Percentiles rank a stretch among this genome's conserved stretches.
These are phyloP conservation scores for Capsicum pubescens DNA, from an alignment of 257 asterid genomes.

Conservation along the genomic window DNA sequence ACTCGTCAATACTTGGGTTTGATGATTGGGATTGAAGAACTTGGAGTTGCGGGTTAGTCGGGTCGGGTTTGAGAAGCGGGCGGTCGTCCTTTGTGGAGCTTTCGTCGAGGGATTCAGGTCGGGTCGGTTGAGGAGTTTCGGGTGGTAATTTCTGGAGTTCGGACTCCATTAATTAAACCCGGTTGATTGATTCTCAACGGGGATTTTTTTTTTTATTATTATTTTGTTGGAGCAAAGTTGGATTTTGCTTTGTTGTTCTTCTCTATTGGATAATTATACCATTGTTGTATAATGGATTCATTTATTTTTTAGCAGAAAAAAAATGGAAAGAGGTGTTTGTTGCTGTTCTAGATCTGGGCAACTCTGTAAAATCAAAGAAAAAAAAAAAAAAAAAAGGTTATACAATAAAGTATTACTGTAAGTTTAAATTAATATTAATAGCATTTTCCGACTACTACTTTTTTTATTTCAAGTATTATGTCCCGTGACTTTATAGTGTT, in stretches of 20 bases:
- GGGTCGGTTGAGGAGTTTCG: conserved; percentile 22
- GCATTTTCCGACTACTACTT: not conserved
- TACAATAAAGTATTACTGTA: not conserved
- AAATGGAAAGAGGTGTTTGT: not conserved
- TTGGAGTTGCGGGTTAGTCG: conserved; percentile 30
- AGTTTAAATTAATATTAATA: conserved; percentile 2
- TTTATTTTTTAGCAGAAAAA: not conserved
- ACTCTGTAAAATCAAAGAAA: not conserved
- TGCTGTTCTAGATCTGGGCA: conserved; percentile 20
- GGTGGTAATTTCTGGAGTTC: conserved; percentile 33
- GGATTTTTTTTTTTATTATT: not conserved
- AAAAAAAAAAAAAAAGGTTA: not conserved
- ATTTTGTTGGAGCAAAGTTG: not conserved
- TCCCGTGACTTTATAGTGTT: not conserved
- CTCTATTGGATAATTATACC: not conserved
- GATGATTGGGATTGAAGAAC: conserved; percentile 26
- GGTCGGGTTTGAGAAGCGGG: conserved; percentile 72
- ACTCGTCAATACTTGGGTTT: conserved; percentile 56
- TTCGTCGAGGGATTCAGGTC: conserved; percentile 42
- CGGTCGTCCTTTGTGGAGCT: conserved; percentile 49
- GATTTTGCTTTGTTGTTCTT: not conserved
- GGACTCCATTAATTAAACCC: conserved; percentile 18
- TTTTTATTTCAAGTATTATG: not conserved
- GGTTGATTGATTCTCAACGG: conserved; percentile 14
- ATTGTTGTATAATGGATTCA: not conserved